Evolutionary conservation across 148 eudicot genomes (phyloP).

Genomic region (Diospyros kaki): DNA sequence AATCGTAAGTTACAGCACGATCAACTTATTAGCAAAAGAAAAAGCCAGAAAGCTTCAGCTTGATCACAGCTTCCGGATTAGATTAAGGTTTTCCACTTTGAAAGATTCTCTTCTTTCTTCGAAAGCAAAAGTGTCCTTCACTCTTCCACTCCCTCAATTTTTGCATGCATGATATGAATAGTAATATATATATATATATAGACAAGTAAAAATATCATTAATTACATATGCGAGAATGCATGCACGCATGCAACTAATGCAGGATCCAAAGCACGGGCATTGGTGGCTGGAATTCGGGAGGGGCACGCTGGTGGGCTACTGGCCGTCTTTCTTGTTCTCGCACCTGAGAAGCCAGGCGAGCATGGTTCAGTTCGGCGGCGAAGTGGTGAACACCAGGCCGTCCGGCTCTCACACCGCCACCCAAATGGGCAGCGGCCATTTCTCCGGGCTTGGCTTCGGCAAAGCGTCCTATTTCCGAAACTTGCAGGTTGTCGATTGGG

Average conservation of each 20-base stretch:
- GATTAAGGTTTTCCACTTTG: slow-evolving; percentile 13
- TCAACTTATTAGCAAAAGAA: no score
- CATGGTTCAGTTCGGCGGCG: slow-evolving; percentile 92
- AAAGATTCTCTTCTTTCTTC: slow-evolving; percentile 21
- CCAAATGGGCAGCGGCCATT: slow-evolving; percentile 96
- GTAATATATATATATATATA: not conserved
- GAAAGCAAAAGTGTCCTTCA: not conserved
- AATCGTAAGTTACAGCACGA: no score
- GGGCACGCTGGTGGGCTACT: slow-evolving; percentile 78
- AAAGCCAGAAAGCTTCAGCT: no score
- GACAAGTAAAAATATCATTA: no score
- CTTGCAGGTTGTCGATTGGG: slow-evolving; percentile 81
- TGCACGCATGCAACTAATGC: not conserved
- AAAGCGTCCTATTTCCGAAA: slow-evolving; percentile 78
- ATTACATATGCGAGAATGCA: no score
- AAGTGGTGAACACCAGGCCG: slow-evolving; percentile 51
- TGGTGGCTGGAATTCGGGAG: slow-evolving; percentile 95
- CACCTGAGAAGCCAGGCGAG: slow-evolving; percentile 64
- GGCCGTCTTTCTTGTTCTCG: slow-evolving; percentile 77
- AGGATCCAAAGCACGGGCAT: slow-evolving; percentile 93
- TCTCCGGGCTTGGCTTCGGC: slow-evolving; percentile 71
- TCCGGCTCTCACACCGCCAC: slow-evolving; percentile 63
- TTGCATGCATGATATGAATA: not conserved
- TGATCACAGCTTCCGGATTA: slow-evolving; percentile 9
- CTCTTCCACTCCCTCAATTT: not conserved